phyloP scores from a whole-genome alignment of 179 eudicot genomes.

The Nepenthes alata region DNA sequence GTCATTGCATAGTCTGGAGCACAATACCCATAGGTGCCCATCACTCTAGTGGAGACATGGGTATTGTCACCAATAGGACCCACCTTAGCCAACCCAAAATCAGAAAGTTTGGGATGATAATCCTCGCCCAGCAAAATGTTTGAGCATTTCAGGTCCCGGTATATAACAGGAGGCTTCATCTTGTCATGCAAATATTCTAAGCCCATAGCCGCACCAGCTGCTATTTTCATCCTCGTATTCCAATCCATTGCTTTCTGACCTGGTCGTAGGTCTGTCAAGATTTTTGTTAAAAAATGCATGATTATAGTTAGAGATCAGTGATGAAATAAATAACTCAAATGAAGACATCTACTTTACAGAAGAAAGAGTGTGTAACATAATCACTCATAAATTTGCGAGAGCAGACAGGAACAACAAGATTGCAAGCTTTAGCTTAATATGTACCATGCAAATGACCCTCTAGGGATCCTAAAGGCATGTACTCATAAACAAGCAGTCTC shows the following conservation, averaged over 20 bases:
- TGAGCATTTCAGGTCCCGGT: conserved; percentile 73
- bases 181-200: conserved; percentile 65
- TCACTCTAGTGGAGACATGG: conserved; percentile 44
- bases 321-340: background rate
- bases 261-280: conserved; percentile 22
- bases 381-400: background rate
- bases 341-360: background rate
- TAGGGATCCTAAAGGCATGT: conserved; percentile 47
- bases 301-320: no score
- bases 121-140: conserved; percentile 65
- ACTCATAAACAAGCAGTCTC: conserved; percentile 39
- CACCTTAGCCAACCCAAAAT: conserved; percentile 75
- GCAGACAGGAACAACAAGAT: background rate
- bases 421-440: background rate
- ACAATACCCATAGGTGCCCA: conserved; percentile 43
- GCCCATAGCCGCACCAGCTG: conserved; percentile 79
- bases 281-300: background rate
- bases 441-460: conserved; percentile 42
- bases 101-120: conserved; percentile 59
- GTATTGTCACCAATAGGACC: conserved; percentile 58
- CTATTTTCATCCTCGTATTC: conserved; percentile 70
- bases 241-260: conserved; percentile 47
- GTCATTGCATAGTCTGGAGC: conserved; percentile 48
- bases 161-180: conserved; percentile 63
- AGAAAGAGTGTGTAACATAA: background rate